Conservation (phyloP, 441 rosid genomes). For the Jatropha multifida region DNA sequence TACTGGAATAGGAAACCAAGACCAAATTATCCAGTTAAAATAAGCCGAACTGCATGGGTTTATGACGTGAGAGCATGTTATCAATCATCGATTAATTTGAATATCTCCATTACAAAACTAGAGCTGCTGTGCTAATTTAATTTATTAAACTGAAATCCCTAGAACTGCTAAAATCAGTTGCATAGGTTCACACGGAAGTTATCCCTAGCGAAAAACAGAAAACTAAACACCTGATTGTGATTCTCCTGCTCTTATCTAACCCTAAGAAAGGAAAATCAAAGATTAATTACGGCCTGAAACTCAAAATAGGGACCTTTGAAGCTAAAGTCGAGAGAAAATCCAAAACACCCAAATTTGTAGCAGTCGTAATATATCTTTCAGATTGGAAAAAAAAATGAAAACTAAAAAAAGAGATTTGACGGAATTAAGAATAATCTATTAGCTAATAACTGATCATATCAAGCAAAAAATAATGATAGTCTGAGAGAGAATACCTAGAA, state of each 20-base stretch:
- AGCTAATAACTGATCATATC: background rate
- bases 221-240: background rate
- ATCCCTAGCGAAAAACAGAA: background rate
- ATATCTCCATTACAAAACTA: background rate
- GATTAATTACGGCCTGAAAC: background rate
- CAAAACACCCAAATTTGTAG: background rate
- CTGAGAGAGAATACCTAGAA: background rate
- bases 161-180: background rate
- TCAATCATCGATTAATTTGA: background rate
- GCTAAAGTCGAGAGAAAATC: background rate
- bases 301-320: too few relatives aligned
- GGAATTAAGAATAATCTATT: background rate
- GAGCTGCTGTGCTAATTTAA: background rate
- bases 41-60: background rate
- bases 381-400: background rate
- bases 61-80: background rate
- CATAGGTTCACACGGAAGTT: background rate
- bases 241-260: background rate
- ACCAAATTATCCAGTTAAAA: background rate
- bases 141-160: background rate
- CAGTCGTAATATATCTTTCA: background rate
- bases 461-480: background rate
- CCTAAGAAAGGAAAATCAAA: background rate
- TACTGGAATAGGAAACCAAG: background rate
- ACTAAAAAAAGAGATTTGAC: background rate